phyloP scores from a whole-genome alignment of 345 rosid genomes.

The Salix udensis region DNA sequence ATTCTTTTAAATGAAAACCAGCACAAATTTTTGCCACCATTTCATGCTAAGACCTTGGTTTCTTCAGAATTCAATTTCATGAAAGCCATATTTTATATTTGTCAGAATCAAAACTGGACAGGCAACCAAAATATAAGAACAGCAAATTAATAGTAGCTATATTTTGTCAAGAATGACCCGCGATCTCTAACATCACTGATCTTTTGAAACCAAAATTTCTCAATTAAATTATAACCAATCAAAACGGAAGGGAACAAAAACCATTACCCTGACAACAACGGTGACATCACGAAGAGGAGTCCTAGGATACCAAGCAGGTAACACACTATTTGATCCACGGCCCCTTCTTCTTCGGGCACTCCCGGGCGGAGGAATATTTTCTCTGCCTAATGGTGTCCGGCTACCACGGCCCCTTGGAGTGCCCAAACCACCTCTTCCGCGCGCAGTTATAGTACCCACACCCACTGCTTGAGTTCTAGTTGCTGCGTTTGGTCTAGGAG shows the following conservation, averaged over 20 bases:
- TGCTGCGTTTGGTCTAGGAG: conserved; percentile 21
- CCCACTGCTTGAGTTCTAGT: conserved; percentile 8
- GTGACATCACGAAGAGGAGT: conserved; percentile 75
- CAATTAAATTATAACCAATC: background rate
- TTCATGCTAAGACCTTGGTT: too few relatives aligned
- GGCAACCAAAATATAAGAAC: too few relatives aligned
- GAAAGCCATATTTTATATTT: too few relatives aligned
- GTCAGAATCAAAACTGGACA: too few relatives aligned
- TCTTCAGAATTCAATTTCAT: too few relatives aligned
- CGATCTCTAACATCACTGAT: too few relatives aligned
- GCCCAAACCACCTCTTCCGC: conserved; percentile 35
- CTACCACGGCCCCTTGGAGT: conserved; percentile 41
- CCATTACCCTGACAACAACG: conserved; percentile 50
- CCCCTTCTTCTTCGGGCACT: conserved; percentile 26
- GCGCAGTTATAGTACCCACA: conserved; percentile 20
- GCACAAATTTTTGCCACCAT: too few relatives aligned
- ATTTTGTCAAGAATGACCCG: too few relatives aligned
- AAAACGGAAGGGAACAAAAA: background rate
- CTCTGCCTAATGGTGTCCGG: conserved; percentile 32
- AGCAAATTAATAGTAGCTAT: too few relatives aligned
- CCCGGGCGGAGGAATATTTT: conserved; percentile 27
- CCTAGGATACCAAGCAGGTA: conserved; percentile 90
- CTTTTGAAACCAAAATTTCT: too few relatives aligned
- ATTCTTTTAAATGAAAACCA: too few relatives aligned
- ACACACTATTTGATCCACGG: conserved; percentile 27